These are phyloP conservation scores for Strobilomyces echinocephalus DNA, from an alignment of 768 basidiomycete species.

Conservation along the genomic window DNA sequence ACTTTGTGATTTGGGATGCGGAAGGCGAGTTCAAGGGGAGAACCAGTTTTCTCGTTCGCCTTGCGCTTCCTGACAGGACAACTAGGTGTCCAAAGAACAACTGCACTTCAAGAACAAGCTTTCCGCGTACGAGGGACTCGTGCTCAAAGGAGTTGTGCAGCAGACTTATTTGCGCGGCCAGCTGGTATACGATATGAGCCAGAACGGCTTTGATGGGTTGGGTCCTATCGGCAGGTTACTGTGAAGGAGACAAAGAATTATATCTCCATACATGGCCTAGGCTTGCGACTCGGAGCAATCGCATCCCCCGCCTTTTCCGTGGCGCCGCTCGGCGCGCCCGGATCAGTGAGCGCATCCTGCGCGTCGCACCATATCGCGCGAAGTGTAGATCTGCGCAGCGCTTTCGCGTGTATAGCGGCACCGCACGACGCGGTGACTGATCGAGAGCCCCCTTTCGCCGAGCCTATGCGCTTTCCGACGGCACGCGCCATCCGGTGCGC, in stretches of 20 bases:
- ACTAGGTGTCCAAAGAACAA: constrained; percentile 65
- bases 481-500: no score
- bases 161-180: constrained; percentile 77
- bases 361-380: no score
- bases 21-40: constrained; percentile 40
- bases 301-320: no score
- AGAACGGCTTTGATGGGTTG: constrained; percentile 34
- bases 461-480: no score
- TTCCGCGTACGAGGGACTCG: constrained; percentile 80
- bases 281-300: no score
- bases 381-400: no score
- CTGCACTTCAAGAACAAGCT: constrained; percentile 93
- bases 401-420: no score
- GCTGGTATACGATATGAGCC: constrained; percentile 51
- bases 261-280: no score
- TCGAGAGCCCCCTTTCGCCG: no score
- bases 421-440: no score
- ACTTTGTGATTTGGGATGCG: constrained; percentile 83
- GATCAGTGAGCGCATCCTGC: no score
- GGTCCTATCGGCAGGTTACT: constrained; percentile 35
- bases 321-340: no score
- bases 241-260: neutral
- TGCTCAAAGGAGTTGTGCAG: constrained; percentile 64
- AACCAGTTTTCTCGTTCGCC: neutral
- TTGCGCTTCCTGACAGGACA: constrained; percentile 4